phyloP scores from a whole-genome alignment of 78 protist genomes.

The Bigelowiella natans region DNA sequence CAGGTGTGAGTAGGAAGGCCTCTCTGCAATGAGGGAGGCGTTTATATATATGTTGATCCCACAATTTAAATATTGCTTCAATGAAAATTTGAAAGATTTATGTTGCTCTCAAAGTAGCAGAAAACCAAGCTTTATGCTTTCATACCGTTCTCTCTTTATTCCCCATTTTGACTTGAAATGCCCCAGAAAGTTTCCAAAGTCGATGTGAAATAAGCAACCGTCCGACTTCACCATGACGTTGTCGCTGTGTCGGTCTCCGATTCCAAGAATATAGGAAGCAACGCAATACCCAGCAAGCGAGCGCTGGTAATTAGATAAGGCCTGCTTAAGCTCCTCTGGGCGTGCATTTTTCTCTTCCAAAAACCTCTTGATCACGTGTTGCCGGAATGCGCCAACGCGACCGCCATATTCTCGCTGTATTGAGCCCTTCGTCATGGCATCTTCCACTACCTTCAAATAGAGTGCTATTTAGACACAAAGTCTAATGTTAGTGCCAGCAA shows the following conservation, averaged over 20 bases:
- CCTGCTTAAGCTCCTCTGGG: not conserved
- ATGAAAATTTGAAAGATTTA: too few species aligned
- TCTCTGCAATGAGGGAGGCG: not conserved
- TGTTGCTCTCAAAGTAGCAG: too few species aligned
- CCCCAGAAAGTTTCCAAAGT: conserved; percentile 14
- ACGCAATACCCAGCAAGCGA: not conserved
- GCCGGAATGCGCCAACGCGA: not conserved
- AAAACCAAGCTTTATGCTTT: not conserved
- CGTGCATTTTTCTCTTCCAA: not conserved
- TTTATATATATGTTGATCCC: too few species aligned
- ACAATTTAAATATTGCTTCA: too few species aligned
- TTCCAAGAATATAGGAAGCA: not conserved
- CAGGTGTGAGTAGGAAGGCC: not conserved
- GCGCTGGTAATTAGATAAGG: not conserved
- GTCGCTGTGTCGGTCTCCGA: not conserved
- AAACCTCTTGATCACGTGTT: not conserved
- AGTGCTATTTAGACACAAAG: not conserved
- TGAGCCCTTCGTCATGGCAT: not conserved
- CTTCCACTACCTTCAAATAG: not conserved
- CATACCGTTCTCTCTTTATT: not conserved
- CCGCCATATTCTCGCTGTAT: not conserved
- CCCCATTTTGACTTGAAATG: not conserved
- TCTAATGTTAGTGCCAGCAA: too few species aligned
- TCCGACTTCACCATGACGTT: not conserved
- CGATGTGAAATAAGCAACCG: conserved; percentile 14